Base-by-base conservation (phyloP, 2,329 filamentous ascomycete species). In the Elsinoe australis region DNA sequence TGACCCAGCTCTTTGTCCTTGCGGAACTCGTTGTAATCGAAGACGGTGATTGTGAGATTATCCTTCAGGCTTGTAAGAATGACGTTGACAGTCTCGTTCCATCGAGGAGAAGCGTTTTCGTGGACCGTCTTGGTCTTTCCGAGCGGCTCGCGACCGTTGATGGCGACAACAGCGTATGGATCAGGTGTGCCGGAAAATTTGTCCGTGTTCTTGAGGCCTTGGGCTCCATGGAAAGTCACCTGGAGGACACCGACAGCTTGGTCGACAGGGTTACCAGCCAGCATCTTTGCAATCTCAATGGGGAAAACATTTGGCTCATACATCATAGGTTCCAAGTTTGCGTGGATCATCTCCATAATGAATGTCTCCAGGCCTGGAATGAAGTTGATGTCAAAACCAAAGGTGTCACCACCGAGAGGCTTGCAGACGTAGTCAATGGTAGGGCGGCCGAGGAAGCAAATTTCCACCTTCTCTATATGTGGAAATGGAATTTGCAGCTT, bases 361-460 rank as follows among this genome's bases (percentile, higher is more conserved):
- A 98, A 98, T 49, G 67, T 78, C 65, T 96, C 89, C 18, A 98
- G 76, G 57, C 90, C 90, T 14, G 92, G 92, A 56, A 98, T 94
- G 67, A 98, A 95, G 70, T 95, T 96, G 74, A 98, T 96, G 61
- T 98, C 92, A 63, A 98, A 95, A 31, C 92, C 92, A 55, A 98
- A 87, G 2, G 78, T 89, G 52, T 98, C 92, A 52, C 94, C 94
- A 57, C 92, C 92, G 10, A 98, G 78, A 2, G 92, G 92, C 67
- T 98, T 98, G 75, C 92, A 95, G 50, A 94, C 89, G 62, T 96
- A 98, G 68, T 98, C 92, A 55, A 98, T 89, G 1, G 78, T 82
- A 8, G 92, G 92, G 24, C 81, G 80, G 56, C 88, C 88, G 51
- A 96, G 69, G 74, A 98, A 98, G 65, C 84, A 95, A 70, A 98